Percentiles rank a stretch among this genome's conserved stretches.
Conservation (phyloP, 108 stramenopile species). For the Conticribra weissflogii region DNA sequence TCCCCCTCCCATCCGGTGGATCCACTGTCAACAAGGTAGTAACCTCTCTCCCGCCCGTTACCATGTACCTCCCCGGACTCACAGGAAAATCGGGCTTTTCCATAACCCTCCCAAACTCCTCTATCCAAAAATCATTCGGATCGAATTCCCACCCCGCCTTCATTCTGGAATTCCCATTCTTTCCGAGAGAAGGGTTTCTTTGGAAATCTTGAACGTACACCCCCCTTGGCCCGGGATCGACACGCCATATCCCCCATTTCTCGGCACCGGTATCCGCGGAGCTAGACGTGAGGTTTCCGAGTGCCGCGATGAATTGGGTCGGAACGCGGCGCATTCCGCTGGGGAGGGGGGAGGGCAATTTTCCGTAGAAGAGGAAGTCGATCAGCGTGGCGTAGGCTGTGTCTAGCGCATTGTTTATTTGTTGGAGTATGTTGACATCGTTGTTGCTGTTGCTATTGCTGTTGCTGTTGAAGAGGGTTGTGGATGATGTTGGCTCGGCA, state of each 20-base stretch:
- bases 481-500: too few relatives aligned
- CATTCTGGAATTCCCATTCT: not conserved
- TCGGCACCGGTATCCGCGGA: conserved; percentile 1
- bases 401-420: not conserved
- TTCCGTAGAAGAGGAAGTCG: not conserved
- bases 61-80: conserved; percentile 53
- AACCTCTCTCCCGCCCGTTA: conserved; percentile 61
- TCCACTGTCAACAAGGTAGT: conserved; percentile 61
- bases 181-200: not conserved
- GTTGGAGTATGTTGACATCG: not conserved
- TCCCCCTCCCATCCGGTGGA: conserved; percentile 17
- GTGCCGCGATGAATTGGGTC: conserved; percentile 20
- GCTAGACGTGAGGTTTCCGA: not conserved
- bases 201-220: not conserved
- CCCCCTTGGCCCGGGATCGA: conserved; percentile 19
- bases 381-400: not conserved
- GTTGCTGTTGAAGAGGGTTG: not conserved
- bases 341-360: not conserved
- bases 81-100: conserved; percentile 58
- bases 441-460: not conserved
- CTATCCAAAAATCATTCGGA: conserved; percentile 8
- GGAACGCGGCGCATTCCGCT: not conserved
- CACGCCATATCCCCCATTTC: conserved; percentile 15
- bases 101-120: conserved; percentile 13
- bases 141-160: conserved; percentile 6